Conservation (phyloP, 2,329 filamentous ascomycete genomes). For the Mycosphaerelloides madeirae region DNA sequence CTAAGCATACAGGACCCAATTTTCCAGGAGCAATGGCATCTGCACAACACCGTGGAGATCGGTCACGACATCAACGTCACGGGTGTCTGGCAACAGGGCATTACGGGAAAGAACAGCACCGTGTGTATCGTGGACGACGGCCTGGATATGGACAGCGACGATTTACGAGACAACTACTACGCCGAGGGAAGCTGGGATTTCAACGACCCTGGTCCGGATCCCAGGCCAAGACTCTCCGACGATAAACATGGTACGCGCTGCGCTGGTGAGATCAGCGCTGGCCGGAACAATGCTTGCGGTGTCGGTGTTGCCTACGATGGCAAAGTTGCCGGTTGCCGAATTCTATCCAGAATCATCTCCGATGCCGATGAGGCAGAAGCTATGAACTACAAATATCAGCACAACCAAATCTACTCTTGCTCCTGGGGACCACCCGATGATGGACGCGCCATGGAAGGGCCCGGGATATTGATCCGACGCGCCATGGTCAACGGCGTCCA, state of each 20-base stretch:
- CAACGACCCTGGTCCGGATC: slow-evolving; percentile 76
- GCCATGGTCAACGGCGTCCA: slow-evolving; percentile 93
- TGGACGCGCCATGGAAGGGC: slow-evolving; percentile 87
- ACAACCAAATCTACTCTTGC: slow-evolving; percentile 97
- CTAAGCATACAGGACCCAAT: slow-evolving; percentile 85
- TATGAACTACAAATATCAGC: slow-evolving; percentile 84
- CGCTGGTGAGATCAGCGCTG: slow-evolving; percentile 88
- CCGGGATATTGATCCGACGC: slow-evolving; percentile 77
- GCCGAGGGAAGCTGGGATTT: slow-evolving; percentile 91
- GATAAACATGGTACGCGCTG: slow-evolving; percentile 91
- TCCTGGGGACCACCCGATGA: slow-evolving; percentile 98
- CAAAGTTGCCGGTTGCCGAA: slow-evolving; percentile 84
- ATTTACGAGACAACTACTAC: slow-evolving; percentile 91
- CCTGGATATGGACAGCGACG: slow-evolving; percentile 89
- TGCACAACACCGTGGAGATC: slow-evolving; percentile 73
- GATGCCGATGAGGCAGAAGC: slow-evolving; percentile 89
- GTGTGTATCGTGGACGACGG: slow-evolving; percentile 96
- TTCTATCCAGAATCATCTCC: slow-evolving; percentile 82
- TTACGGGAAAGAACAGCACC: slow-evolving; percentile 83
- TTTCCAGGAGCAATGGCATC: slow-evolving; percentile 92
- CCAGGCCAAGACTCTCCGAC: slow-evolving; percentile 74
- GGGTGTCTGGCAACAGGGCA: slow-evolving; percentile 81
- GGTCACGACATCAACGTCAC: slow-evolving; percentile 98
- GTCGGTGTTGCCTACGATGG: slow-evolving; percentile 94
- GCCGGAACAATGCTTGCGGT: slow-evolving; percentile 87